Evolutionary conservation across 139 green algal species (phyloP).

Genomic region (Yamagishiella unicocca): DNA sequence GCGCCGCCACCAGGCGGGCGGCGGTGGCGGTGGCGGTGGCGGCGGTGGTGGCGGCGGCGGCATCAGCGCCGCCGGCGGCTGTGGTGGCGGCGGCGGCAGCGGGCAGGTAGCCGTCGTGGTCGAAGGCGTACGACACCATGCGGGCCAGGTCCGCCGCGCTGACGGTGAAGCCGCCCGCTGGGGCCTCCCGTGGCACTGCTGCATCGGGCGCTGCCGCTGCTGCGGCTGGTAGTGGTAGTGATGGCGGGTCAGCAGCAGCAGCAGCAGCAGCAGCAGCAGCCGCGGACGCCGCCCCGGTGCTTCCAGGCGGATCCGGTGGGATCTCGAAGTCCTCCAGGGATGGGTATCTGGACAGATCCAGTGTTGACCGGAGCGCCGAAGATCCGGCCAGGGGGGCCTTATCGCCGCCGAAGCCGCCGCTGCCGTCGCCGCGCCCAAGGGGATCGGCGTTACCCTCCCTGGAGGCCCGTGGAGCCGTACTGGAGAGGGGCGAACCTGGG

Average conservation of each 20-base stretch:
- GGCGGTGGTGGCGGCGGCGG: no score
- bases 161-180: background rate
- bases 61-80: slow-evolving; percentile 18
- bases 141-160: background rate
- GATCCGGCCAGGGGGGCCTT: no score
- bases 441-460: no score
- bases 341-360: no score
- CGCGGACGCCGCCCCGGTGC: no score
- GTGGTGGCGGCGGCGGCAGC: background rate
- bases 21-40: background rate
- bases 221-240: background rate
- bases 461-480: no score
- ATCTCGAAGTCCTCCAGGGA: no score
- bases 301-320: no score
- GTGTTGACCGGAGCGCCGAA: no score
- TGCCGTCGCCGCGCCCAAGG: no score
- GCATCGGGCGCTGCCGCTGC: background rate
- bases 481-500: no score
- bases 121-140: slow-evolving; percentile 39
- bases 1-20: background rate
- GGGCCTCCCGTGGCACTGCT: background rate
- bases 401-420: no score
- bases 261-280: background rate
- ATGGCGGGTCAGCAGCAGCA: background rate
- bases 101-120: slow-evolving; percentile 19